Conservation (phyloP, 2,329 filamentous ascomycete genomes). For the Xylaria sp. region DNA sequence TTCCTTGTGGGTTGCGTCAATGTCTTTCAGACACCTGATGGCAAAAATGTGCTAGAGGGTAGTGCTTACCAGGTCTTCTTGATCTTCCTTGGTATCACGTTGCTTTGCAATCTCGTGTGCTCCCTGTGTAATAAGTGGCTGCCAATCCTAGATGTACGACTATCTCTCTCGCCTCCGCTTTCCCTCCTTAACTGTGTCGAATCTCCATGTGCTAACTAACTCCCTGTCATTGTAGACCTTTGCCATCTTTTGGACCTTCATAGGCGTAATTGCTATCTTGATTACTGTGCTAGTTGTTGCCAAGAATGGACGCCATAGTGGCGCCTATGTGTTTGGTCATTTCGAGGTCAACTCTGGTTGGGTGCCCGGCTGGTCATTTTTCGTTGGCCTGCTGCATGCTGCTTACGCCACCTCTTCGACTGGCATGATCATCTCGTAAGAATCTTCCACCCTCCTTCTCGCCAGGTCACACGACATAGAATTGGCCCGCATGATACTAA, state of each 20-base stretch:
- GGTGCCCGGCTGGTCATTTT: conserved; percentile 77
- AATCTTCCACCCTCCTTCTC: conserved; percentile 38
- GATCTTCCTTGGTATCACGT: conserved; percentile 75
- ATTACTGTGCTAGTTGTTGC: conserved; percentile 72
- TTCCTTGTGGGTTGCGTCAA: conserved; percentile 67
- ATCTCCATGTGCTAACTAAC: conserved; percentile 21
- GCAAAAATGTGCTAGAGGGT: conserved; percentile 57
- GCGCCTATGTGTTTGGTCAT: conserved; percentile 71
- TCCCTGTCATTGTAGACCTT: conserved; percentile 63
- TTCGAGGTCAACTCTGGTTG: conserved; percentile 77
- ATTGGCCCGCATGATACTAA: conserved; percentile 29
- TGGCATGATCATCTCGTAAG: conserved; percentile 82
- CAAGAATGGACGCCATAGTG: conserved; percentile 72
- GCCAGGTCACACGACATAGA: conserved; percentile 15
- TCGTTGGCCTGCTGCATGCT: conserved; percentile 76
- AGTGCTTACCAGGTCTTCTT: conserved; percentile 74
- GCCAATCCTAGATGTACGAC: conserved; percentile 73
- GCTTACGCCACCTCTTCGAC: conserved; percentile 80
- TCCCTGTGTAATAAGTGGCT: conserved; percentile 74
- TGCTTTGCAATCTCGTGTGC: conserved; percentile 73
- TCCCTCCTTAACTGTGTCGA: neutral
- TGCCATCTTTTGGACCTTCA: conserved; percentile 80
- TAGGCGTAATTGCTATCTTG: conserved; percentile 72
- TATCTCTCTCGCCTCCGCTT: neutral
- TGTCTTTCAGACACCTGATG: conserved; percentile 60